Conservation (phyloP, 2,329 filamentous ascomycete genomes). For the Macrophomina tecta region DNA sequence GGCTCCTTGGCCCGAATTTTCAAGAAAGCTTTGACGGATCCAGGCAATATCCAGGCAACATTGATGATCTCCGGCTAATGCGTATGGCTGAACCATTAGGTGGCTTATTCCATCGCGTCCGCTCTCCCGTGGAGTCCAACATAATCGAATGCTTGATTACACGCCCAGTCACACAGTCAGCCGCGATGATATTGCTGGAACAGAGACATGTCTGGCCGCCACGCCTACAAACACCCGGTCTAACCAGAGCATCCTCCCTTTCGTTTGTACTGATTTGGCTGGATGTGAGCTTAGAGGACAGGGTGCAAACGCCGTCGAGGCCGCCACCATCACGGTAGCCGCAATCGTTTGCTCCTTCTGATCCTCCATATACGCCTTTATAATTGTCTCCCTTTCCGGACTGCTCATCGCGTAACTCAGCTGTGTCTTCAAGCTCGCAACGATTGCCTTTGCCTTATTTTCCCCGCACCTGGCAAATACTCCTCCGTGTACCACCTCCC, state of each 20-base stretch:
- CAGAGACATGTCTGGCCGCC: not conserved
- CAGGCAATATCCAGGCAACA: not conserved
- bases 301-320: not conserved
- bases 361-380: constrained; percentile 36
- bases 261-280: not conserved
- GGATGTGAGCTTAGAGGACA: no score
- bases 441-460: constrained; percentile 52
- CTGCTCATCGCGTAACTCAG: constrained; percentile 58
- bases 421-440: constrained; percentile 60
- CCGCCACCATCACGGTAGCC: not conserved
- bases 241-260: not conserved
- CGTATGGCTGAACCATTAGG: not conserved
- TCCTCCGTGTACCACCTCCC: constrained; percentile 44
- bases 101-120: not conserved
- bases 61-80: not conserved
- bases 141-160: not conserved
- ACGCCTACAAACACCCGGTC: not conserved
- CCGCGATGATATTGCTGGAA: not conserved
- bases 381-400: constrained; percentile 50
- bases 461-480: constrained; percentile 51
- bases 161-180: not conserved
- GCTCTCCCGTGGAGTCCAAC: not conserved
- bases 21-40: not conserved
- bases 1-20: not conserved
- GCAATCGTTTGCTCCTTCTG: constrained; percentile 40